A percentile compares a stretch with the other conserved stretches of the same genome.
Conservation (phyloP, 495 filamentous ascomycete species). For the Penicillium coprophilum region DNA sequence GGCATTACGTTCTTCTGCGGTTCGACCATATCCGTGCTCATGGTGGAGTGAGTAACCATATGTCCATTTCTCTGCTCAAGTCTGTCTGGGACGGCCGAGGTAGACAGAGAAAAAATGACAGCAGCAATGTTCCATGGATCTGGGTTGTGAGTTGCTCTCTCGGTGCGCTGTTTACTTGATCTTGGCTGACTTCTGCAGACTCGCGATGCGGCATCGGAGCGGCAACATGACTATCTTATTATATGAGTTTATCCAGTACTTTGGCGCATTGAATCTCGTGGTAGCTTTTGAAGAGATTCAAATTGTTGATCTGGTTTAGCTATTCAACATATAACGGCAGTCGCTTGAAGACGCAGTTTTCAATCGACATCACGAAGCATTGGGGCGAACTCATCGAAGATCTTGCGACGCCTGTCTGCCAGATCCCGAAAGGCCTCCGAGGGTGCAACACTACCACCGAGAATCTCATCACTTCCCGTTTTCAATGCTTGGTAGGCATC, state of each 20-base stretch:
- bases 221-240: constrained; percentile 31
- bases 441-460: constrained; percentile 31
- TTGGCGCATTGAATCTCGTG: neutral
- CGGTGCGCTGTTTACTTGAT: neutral
- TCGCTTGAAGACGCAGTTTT: neutral
- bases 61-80: constrained; percentile 27
- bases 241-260: constrained; percentile 12
- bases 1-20: constrained; percentile 35
- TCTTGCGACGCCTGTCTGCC: constrained; percentile 33
- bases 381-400: constrained; percentile 31
- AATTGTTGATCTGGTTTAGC: neutral
- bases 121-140: constrained; percentile 37
- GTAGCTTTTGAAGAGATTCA: neutral
- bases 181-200: constrained; percentile 20
- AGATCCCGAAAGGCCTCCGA: constrained; percentile 35
- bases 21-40: constrained; percentile 31
- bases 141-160: constrained; percentile 34
- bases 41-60: constrained; percentile 34
- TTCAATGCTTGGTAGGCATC: constrained; percentile 54
- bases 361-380: neutral
- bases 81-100: constrained; percentile 38
- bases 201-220: constrained; percentile 12
- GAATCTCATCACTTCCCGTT: constrained; percentile 48
- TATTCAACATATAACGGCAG: neutral
- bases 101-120: constrained; percentile 25